phyloP scores from a whole-genome alignment of 345 rosid genomes.

The Ricinus communis region DNA sequence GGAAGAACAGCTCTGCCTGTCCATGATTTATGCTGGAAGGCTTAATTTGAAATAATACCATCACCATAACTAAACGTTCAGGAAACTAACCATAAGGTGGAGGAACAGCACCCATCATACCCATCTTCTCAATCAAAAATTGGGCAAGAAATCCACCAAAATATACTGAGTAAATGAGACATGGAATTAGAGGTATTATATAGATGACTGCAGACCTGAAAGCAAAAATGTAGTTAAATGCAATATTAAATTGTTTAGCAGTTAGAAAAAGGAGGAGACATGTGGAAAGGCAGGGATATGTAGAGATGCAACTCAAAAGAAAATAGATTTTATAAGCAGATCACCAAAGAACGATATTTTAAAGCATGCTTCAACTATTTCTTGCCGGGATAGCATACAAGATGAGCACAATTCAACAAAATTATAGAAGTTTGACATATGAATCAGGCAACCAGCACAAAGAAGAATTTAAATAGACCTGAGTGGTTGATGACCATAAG shows the following conservation, averaged over 20 bases:
- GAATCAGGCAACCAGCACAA: background rate
- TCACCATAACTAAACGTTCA: constrained; percentile 19
- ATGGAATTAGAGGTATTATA: constrained; percentile 69
- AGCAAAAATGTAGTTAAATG: constrained; percentile 30
- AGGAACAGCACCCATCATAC: constrained; percentile 92
- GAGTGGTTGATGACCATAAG: constrained; percentile 46
- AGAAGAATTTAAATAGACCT: no score
- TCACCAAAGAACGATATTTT: background rate
- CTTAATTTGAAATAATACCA: background rate
- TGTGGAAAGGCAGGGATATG: no score
- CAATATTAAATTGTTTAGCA: background rate
- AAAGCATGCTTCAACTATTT: background rate
- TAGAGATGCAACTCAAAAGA: background rate
- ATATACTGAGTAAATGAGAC: constrained; percentile 64
- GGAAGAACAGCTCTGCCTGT: background rate
- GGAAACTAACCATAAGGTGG: constrained; percentile 83
- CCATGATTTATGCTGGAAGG: background rate
- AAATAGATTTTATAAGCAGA: background rate
- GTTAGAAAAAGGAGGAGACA: background rate
- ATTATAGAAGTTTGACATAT: background rate
- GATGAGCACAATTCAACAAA: background rate
- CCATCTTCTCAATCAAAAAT: constrained; percentile 90
- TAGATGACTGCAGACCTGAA: constrained; percentile 73
- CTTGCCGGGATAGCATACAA: background rate
- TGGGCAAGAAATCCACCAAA: constrained; percentile 81